Percentiles rank a stretch among this genome's conserved stretches.
Evolutionary conservation across 306 rosid genomes (phyloP).

Genomic region (Calophaca sinica): DNA sequence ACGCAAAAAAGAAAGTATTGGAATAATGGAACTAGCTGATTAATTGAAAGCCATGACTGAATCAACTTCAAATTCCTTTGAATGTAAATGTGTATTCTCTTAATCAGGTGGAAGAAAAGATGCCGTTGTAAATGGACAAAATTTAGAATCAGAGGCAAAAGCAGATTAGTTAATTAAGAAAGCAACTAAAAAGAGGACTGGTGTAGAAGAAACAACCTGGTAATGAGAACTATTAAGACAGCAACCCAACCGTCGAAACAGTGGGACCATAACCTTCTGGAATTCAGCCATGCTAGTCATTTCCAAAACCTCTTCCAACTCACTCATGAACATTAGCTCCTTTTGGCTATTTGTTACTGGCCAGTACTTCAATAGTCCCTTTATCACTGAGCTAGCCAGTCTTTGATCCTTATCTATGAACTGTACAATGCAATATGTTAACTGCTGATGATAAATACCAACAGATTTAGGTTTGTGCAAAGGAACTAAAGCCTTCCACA

Average conservation of each 20-base stretch:
- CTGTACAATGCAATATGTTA: conserved; percentile 90
- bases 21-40: background rate
- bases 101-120: conserved; percentile 21
- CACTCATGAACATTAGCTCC: conserved; percentile 97
- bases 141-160: conserved; percentile 1
- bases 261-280: conserved; percentile 82
- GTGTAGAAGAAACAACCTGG: conserved; percentile 66
- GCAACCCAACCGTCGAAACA: conserved; percentile 73
- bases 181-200: background rate
- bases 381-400: conserved; percentile 79
- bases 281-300: conserved; percentile 88
- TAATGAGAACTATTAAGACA: conserved; percentile 91
- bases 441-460: conserved; percentile 91
- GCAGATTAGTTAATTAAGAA: conserved; percentile 1
- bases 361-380: conserved; percentile 93
- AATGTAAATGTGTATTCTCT: conserved; percentile 4
- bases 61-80: conserved; percentile 13
- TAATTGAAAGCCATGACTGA: conserved; percentile 1
- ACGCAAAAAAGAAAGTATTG: background rate
- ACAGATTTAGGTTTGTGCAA: conserved; percentile 95
- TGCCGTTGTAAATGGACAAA: conserved; percentile 20
- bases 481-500: conserved; percentile 90
- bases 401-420: conserved; percentile 94
- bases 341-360: conserved; percentile 97
- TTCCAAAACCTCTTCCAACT: conserved; percentile 94